A percentile compares a stretch with the other conserved stretches of the same genome.
phyloP scores from a whole-genome alignment of 257 asterid genomes.

The Petunia secreta region DNA sequence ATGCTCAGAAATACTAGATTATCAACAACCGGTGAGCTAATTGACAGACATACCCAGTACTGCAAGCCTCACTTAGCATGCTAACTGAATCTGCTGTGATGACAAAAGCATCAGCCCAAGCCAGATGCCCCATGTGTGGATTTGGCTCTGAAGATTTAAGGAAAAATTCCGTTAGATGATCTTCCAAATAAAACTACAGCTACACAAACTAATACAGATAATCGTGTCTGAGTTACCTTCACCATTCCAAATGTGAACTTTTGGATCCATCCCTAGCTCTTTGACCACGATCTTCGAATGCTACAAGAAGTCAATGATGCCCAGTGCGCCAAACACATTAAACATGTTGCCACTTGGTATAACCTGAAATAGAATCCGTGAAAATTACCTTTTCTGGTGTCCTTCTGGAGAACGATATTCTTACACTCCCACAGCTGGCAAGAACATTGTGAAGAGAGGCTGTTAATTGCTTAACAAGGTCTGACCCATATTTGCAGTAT shows the following conservation, averaged over 20 bases:
- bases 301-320: conserved; percentile 39
- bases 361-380: neutral
- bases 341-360: conserved; percentile 13
- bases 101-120: conserved; percentile 94
- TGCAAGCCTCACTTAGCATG: conserved; percentile 97
- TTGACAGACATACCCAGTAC: conserved; percentile 77
- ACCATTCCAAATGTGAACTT: conserved; percentile 86
- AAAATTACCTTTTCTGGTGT: conserved; percentile 79
- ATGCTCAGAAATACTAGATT: conserved; percentile 1
- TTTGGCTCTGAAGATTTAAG: conserved; percentile 69
- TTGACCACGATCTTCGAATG: conserved; percentile 60
- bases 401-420: conserved; percentile 93
- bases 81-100: conserved; percentile 96
- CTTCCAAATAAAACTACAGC: conserved; percentile 20
- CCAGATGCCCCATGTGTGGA: conserved; percentile 95
- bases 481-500: conserved; percentile 79
- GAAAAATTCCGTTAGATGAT: conserved; percentile 31
- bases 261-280: conserved; percentile 80
- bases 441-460: conserved; percentile 79
- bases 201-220: neutral
- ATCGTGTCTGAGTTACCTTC: conserved; percentile 57
- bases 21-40: conserved; percentile 24
- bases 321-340: conserved; percentile 7
- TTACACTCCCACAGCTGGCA: conserved; percentile 83
- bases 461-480: conserved; percentile 80